A percentile compares a stretch with the other conserved stretches of the same genome.
phyloP scores from a whole-genome alignment of 2,329 filamentous ascomycete species.

The Teratosphaeria zuluensis region DNA sequence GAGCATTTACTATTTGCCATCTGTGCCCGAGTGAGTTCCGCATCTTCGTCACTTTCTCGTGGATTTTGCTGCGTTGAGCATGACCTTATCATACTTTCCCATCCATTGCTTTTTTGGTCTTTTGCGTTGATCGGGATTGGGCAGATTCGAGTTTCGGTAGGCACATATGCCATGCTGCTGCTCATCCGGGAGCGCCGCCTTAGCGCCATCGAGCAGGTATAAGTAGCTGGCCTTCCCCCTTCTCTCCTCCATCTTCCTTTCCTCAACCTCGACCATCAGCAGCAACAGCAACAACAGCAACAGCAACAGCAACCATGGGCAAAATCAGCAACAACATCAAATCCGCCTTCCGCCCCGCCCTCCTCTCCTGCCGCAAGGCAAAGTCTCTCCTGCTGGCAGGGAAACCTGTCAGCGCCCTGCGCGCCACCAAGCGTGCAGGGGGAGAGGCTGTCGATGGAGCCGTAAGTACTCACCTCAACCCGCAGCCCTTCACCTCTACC shows the following conservation, averaged over 20 bases:
- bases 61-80: too few species aligned
- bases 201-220: not conserved
- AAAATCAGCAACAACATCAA: not conserved
- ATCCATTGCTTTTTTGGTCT: too few species aligned
- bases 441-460: not conserved
- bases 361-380: not conserved
- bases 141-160: too few species aligned
- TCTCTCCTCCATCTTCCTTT: not conserved
- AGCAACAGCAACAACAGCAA: not conserved
- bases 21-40: too few species aligned
- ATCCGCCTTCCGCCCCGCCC: not conserved
- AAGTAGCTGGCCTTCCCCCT: not conserved
- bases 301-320: not conserved
- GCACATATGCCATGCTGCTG: too few species aligned
- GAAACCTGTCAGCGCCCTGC: not conserved
- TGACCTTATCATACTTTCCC: too few species aligned
- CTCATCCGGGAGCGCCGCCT: not conserved
- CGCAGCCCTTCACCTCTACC: not conserved
- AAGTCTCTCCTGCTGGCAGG: not conserved
- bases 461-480: not conserved
- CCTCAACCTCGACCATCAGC: not conserved
- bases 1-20: too few species aligned
- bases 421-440: not conserved
- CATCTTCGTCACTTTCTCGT: too few species aligned
- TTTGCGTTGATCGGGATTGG: too few species aligned